Conservation (phyloP, 192 early-diverging fungal species). For the Linnemannia schmuckeri region DNA sequence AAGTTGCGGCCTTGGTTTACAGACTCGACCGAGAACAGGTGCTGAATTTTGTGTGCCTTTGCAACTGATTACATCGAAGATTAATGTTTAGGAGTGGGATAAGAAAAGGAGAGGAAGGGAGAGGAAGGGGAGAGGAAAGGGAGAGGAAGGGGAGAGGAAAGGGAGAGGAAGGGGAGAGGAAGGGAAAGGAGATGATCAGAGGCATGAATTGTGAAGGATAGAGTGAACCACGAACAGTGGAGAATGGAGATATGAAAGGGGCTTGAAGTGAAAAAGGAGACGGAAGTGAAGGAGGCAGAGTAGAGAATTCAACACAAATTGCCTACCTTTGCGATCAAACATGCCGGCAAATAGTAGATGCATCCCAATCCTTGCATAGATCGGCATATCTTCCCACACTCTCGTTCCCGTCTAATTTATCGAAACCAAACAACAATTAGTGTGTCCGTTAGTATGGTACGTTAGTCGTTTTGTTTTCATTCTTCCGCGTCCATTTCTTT, state of each 20-base stretch:
- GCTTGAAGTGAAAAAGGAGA: neutral
- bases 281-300: neutral
- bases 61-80: constrained; percentile 14
- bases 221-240: neutral
- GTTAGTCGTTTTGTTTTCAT: neutral
- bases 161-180: neutral
- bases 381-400: constrained; percentile 66
- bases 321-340: constrained; percentile 53
- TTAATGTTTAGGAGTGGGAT: too few species aligned
- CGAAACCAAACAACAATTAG: neutral
- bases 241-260: neutral
- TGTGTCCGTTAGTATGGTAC: neutral
- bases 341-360: constrained; percentile 62
- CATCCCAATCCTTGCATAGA: constrained; percentile 67
- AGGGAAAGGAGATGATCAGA: neutral
- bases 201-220: neutral
- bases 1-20: constrained; percentile 73
- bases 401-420: constrained; percentile 49
- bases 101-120: neutral
- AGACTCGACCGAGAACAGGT: constrained; percentile 40
- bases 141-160: neutral
- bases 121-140: neutral
- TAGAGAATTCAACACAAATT: neutral
- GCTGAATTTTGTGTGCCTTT: constrained; percentile 27
- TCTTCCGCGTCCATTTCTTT: neutral